Evolutionary conservation across 164 flowering plant species (phyloP), one percentile per base, ranked within the genome.

Genomic region (Stephania cephalantha): DNA sequence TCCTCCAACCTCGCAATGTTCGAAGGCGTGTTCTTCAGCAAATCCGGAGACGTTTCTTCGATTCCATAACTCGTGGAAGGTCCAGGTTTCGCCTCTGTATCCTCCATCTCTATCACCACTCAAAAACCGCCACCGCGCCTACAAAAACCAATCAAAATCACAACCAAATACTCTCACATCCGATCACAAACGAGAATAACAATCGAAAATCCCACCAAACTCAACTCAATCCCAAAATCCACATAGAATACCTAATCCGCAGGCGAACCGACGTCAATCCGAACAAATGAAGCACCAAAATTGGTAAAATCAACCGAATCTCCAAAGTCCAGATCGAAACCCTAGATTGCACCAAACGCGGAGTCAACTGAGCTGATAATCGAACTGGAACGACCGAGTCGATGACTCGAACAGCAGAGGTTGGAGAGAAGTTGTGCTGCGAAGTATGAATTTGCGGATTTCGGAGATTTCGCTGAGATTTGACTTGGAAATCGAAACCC

Each of bases 1-100:
- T 90, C 91, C 58, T 88, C 99, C 79, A 96, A 86, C 76, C 90
- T 89, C 15, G 95, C 90, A 61, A 96, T 96, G 76, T 94, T 94
- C 0, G 91, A 87, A 1, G 97, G 98, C 22, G 99, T 96, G 72
- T 96, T 96, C 87, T 85, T 89, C 84, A 96, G 72, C 80, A 83
- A 80, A 74, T 95, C 96, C n/a, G 88, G 89, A 17, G 81, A 77
- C n/a, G 85, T 76, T 48, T 88, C 88, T 7, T 79, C 85, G 31
- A 50, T 76, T 45, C 44, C 88, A 70, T 46, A 11, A 2, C 68
- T 68, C 50, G 65, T 77, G 12, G 68, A 42, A 69, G n/a, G 71
- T 69, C 61, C 45, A 25, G 71, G 29, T 5, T 73, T 76, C 20
- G 31, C 76, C 66, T 71, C 78, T 9, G 79, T 77, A 81, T 79